Conservation (phyloP, 129 eudicot genomes). For the Tagetes patula region DNA sequence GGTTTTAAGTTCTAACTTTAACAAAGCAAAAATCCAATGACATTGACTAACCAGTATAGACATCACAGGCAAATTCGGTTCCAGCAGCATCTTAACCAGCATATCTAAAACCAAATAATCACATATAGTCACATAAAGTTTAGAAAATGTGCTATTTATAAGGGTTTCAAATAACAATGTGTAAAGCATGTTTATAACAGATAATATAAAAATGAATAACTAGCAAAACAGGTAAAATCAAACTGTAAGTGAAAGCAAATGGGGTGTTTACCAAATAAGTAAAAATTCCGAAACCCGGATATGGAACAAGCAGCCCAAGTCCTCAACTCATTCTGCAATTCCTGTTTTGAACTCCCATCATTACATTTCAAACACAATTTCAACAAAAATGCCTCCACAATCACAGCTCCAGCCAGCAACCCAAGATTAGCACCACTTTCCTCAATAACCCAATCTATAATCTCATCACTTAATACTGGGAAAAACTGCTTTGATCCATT, state of each 20-base stretch:
- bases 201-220: neutral
- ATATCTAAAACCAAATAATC: conserved; percentile 47
- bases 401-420: conserved; percentile 62
- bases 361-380: conserved; percentile 46
- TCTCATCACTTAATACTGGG: conserved; percentile 49
- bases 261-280: conserved; percentile 48
- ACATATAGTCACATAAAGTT: neutral
- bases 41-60: conserved; percentile 57
- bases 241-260: neutral
- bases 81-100: conserved; percentile 61
- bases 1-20: neutral
- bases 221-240: neutral
- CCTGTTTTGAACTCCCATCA: conserved; percentile 40
- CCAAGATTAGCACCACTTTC: conserved; percentile 39
- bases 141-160: neutral
- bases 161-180: neutral
- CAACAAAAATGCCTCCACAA: conserved; percentile 54
- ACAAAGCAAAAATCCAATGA: conserved; percentile 4
- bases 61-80: conserved; percentile 45
- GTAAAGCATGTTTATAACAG: neutral
- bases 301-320: conserved; percentile 71
- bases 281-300: conserved; percentile 45
- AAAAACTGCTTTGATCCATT: conserved; percentile 42
- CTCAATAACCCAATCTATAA: conserved; percentile 33
- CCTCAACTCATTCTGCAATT: conserved; percentile 51